Evolutionary conservation across 225 moss, liverwort and hornwort species (phyloP), one percentile per base, ranked within the genome.

Genomic region (Marchantia paleacea): DNA sequence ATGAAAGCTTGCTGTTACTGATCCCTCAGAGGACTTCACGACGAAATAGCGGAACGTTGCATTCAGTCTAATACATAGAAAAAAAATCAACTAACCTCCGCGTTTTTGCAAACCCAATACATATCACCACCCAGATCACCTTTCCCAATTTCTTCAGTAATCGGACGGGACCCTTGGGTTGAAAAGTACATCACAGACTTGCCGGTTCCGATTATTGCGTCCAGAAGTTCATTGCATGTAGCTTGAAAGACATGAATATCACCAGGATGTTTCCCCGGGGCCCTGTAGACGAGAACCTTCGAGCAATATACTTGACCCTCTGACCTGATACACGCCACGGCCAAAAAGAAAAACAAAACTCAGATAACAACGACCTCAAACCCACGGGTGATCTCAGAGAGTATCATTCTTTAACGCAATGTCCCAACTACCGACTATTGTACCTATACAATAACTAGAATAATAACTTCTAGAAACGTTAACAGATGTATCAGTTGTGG

Each of bases 261-360:
- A 80, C 93, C 93, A 81, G 91, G 90, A 79, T 96, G 92, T 80
- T 91, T 91, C 11, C 94, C 94, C 29, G 92, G 89, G 55, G 81
- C 86, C 85, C 90, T 91, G 78, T 91, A 92, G 10, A 96, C 84
- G 53, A 94, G 85, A 64, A 94, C 88, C 79, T 90, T 89, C 11
- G 65, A 64, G 39, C 89, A 90, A 80, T 16, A 70, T 6, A 91
- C 60, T 79, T 78, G 80, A 25, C 82, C 90, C 52, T 84, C 76
- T 24, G 86, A 83, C 86, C 93, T 95, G 92, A 83, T 86, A 22
- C 7, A 12, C 54, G 12, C 11, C 13, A 54, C 14, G 7, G 39
- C 14, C 13, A 15, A 8, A 9, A 39, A 29, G 3, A 53, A 49
- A 14, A 49, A 12, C n/a, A 15, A 55, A 25, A 12, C 15, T 31